Evolutionary conservation across 768 basidiomycete genomes (phyloP), one percentile per base, ranked within the genome.

Genomic region (Gymnopilus junonius): DNA sequence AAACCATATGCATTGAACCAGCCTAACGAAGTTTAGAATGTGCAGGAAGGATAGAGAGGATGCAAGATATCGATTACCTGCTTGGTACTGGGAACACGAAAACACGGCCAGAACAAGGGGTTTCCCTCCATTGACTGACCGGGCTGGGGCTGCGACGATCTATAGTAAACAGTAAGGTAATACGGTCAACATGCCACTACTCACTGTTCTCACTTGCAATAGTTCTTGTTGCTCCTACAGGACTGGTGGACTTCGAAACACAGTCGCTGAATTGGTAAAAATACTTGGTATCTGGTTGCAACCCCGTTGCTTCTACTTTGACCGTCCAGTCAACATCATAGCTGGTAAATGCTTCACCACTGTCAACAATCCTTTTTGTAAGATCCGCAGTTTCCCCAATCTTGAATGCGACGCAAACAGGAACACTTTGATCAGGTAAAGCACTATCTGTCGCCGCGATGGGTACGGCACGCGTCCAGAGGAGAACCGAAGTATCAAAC

Each of bases 1-100:
- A 81, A 78, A 3, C 83, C 84, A 67, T 87, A 88, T 10, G 86
- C 86, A 71, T 86, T 87, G 76, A 87, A 88, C 74, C 80, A 86
- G 1, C 85, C 85, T 83, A 66, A 45, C 35, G 15, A 8, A 23
- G 25, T 31, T 40, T 46, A 51, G 32, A 42, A 29, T 14, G 14
- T 27, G 12, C 31, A 32, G 1, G n/a, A n/a, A n/a, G n/a, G n/a
- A 45, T 12, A 59, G 48, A 29, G 11, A n/a, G 23, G 31, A 15
- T 34, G 42, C 43, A n/a, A 11, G 25, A 21, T 45, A 32, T 51
- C 17, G 50, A 21, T 23, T 56, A 80, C 84, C 83, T 42, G 76
- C 74, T 71, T 84, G 86, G 66, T 75, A 85, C 58, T 82, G 83
- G 4, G 85, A 85, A 69, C 86, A 87, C 7, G 84, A 86, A 71